phyloP scores from a whole-genome alignment of 805 yeast genomes.

The Saturnispora bothae region DNA sequence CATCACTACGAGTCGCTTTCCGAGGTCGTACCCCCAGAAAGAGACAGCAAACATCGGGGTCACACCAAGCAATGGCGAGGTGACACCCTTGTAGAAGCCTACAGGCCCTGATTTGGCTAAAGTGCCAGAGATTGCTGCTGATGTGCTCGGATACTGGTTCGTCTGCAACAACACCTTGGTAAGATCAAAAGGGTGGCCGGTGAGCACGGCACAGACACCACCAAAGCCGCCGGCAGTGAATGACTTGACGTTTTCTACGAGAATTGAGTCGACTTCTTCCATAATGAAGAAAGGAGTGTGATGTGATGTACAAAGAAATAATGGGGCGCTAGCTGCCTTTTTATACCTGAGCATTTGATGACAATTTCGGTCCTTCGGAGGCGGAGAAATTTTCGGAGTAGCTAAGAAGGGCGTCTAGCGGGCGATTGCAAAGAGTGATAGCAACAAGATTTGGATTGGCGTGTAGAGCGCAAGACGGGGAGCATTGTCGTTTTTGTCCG shows the following conservation, averaged over 20 bases:
- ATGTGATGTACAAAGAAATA: too few relatives aligned
- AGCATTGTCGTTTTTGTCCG: too few relatives aligned
- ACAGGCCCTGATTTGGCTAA: slow-evolving; percentile 60
- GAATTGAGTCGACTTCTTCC: slow-evolving; percentile 29
- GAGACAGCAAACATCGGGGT: slow-evolving; percentile 98
- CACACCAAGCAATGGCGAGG: slow-evolving; percentile 91
- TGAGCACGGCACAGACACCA: slow-evolving; percentile 88
- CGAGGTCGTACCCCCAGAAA: slow-evolving; percentile 96
- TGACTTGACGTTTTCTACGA: slow-evolving; percentile 74
- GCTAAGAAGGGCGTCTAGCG: too few relatives aligned
- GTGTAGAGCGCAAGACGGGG: too few relatives aligned
- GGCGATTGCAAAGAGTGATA: too few relatives aligned
- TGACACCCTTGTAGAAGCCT: slow-evolving; percentile 88
- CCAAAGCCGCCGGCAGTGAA: slow-evolving; percentile 93
- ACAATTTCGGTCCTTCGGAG: slow-evolving; percentile 1
- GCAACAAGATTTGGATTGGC: too few relatives aligned
- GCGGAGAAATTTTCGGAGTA: slow-evolving; percentile 5
- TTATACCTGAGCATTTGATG: neutral
- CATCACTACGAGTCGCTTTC: slow-evolving; percentile 60
- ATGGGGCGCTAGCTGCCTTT: too few relatives aligned
- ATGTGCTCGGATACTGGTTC: slow-evolving; percentile 50
- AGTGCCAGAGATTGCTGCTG: slow-evolving; percentile 60
- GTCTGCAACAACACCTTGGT: slow-evolving; percentile 89
- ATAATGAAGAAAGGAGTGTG: too few relatives aligned
- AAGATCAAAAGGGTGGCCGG: slow-evolving; percentile 95